Evolutionary conservation across 1,139 yeast genomes (phyloP).

Genomic region (Suhomyces taliae): DNA sequence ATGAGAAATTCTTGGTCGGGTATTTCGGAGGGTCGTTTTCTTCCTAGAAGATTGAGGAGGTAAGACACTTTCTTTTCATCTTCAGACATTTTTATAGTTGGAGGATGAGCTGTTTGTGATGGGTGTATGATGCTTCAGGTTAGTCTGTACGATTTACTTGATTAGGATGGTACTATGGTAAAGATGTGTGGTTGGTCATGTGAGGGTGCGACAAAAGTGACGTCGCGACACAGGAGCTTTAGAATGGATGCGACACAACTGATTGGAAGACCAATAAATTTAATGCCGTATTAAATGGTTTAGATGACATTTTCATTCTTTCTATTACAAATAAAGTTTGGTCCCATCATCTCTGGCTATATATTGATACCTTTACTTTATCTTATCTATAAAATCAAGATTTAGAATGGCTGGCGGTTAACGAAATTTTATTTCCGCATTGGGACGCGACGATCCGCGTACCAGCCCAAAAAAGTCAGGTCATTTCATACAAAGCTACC

Average conservation of each 20-base stretch:
- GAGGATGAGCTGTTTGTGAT: too few species aligned
- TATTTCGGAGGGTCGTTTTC: conserved; percentile 5
- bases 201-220: neutral
- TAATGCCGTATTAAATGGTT: too few species aligned
- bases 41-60: conserved; percentile 14
- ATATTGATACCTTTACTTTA: neutral
- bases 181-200: neutral
- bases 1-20: neutral
- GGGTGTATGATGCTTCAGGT: neutral
- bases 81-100: conserved; percentile 2
- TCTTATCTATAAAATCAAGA: neutral
- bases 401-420: neutral
- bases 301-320: neutral
- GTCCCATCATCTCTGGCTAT: neutral
- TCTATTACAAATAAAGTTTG: neutral
- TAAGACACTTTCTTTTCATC: conserved; percentile 13
- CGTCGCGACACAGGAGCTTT: neutral
- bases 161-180: conserved; percentile 2
- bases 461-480: neutral
- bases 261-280: too few species aligned
- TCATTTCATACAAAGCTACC: neutral
- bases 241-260: neutral
- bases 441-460: neutral
- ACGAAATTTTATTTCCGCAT: neutral
- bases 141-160: neutral